Conservation (phyloP, 2,329 filamentous ascomycete genomes). For the Beauveria rudraprayagi region DNA sequence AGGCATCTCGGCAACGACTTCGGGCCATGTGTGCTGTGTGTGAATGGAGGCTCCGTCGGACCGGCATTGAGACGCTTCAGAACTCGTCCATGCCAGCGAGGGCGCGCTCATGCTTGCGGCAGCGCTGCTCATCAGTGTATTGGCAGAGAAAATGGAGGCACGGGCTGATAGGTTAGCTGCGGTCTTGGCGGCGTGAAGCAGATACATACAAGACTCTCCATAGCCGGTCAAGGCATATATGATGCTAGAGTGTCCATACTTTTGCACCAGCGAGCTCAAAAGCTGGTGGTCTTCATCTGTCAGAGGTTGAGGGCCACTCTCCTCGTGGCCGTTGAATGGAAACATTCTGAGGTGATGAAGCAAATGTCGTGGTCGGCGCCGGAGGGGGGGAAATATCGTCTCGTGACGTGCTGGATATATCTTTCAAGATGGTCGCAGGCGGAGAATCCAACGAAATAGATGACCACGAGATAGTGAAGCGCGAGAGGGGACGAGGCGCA, state of each 20-base stretch:
- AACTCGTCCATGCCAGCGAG: conserved; percentile 34
- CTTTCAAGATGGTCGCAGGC: neutral
- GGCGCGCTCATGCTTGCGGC: conserved; percentile 25
- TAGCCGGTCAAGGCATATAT: conserved; percentile 29
- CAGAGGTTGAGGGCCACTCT: conserved; percentile 27
- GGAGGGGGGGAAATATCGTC: neutral
- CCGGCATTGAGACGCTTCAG: conserved; percentile 31
- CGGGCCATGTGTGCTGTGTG: conserved; percentile 31
- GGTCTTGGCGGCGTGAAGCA: neutral
- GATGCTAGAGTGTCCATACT: conserved; percentile 30
- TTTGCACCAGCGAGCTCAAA: conserved; percentile 28
- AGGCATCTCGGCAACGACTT: conserved; percentile 25
- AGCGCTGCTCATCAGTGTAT: conserved; percentile 30
- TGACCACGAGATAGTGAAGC: neutral
- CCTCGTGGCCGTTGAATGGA: conserved; percentile 26
- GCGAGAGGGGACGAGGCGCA: neutral
- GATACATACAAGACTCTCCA: conserved; percentile 28
- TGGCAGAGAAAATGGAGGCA: conserved; percentile 32
- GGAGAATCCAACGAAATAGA: neutral
- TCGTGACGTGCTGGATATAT: neutral
- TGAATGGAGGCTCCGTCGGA: conserved; percentile 33
- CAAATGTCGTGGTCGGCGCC: neutral
- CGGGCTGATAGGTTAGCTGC: conserved; percentile 22
- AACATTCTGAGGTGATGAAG: conserved; percentile 22
- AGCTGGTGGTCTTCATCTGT: conserved; percentile 32